Evolutionary conservation across 2,329 filamentous ascomycete genomes (phyloP).

Genomic region (Ophiostoma ips): DNA sequence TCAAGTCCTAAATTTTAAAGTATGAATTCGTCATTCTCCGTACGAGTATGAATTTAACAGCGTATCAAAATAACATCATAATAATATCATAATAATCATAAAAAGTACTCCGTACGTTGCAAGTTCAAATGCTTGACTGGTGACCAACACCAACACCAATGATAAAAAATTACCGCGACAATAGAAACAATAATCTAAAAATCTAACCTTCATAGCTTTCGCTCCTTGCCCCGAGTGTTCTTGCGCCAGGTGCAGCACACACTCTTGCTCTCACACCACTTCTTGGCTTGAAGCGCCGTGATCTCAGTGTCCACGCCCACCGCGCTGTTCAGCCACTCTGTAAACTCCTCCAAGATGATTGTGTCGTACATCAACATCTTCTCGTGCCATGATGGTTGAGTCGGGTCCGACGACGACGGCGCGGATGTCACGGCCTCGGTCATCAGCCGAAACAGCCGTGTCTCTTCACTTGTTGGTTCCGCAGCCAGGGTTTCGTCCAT

Average conservation of each 20-base stretch:
- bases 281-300: slow-evolving; percentile 53
- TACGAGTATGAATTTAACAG: neutral
- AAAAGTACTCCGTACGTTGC: too few species aligned
- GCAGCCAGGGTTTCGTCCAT: slow-evolving; percentile 26
- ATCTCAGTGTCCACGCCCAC: slow-evolving; percentile 44
- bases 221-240: slow-evolving; percentile 35
- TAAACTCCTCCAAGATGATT: slow-evolving; percentile 73
- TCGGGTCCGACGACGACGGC: slow-evolving; percentile 34
- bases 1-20: too few species aligned
- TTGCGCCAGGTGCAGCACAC: slow-evolving; percentile 69
- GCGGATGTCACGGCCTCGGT: slow-evolving; percentile 38
- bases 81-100: neutral
- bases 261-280: slow-evolving; percentile 80
- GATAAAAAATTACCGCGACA: neutral
- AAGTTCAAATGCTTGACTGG: too few species aligned
- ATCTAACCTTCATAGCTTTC: slow-evolving; percentile 36
- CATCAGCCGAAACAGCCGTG: slow-evolving; percentile 36
- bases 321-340: slow-evolving; percentile 67
- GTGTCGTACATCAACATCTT: slow-evolving; percentile 92
- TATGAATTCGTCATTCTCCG: too few species aligned
- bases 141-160: neutral
- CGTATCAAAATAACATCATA: neutral
- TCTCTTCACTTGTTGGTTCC: slow-evolving; percentile 27
- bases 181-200: too few species aligned
- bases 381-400: slow-evolving; percentile 64